A percentile compares a stretch with the other conserved stretches of the same genome.
phyloP scores from a whole-genome alignment of 495 filamentous ascomycete species.

The Penicillium ucsense region DNA sequence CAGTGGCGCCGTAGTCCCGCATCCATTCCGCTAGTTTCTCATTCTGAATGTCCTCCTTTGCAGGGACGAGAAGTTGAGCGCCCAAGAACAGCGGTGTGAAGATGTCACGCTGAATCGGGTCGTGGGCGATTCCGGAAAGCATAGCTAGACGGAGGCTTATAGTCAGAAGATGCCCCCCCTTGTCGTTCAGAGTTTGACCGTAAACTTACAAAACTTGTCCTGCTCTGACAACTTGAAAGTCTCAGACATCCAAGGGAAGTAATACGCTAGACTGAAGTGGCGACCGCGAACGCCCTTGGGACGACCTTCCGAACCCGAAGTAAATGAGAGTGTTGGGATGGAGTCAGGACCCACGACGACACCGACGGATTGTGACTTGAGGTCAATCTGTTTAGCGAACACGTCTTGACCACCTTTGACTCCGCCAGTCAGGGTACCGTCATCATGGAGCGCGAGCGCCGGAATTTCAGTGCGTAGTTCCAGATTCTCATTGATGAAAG shows the following conservation, averaged over 20 bases:
- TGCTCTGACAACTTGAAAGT: conserved; percentile 64
- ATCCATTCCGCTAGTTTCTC: conserved; percentile 92
- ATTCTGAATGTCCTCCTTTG: conserved; percentile 77
- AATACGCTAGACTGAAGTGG: conserved; percentile 80
- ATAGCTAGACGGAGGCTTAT: conserved; percentile 27
- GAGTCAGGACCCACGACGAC: conserved; percentile 87
- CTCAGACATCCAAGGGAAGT: conserved; percentile 89
- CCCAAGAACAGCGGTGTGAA: conserved; percentile 90
- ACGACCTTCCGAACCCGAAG: conserved; percentile 72
- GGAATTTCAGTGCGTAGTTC: conserved; percentile 68
- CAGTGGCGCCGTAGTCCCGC: conserved; percentile 63
- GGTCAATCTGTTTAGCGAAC: conserved; percentile 41
- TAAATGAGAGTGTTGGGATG: conserved; percentile 74
- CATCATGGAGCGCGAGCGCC: conserved; percentile 59
- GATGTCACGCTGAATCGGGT: conserved; percentile 87
- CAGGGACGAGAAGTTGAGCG: conserved; percentile 71
- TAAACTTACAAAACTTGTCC: conserved; percentile 48
- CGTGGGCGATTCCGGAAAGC: conserved; percentile 74
- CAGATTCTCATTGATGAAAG: conserved; percentile 66
- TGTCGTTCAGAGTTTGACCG: neutral
- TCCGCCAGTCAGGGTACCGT: conserved; percentile 68
- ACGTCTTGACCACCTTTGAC: conserved; percentile 54
- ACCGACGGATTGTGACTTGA: conserved; percentile 50
- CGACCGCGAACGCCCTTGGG: conserved; percentile 85
- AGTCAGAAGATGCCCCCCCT: neutral